Base-by-base conservation (phyloP, 768 basidiomycete genomes). In the Coprinellus aureogranulatus region DNA sequence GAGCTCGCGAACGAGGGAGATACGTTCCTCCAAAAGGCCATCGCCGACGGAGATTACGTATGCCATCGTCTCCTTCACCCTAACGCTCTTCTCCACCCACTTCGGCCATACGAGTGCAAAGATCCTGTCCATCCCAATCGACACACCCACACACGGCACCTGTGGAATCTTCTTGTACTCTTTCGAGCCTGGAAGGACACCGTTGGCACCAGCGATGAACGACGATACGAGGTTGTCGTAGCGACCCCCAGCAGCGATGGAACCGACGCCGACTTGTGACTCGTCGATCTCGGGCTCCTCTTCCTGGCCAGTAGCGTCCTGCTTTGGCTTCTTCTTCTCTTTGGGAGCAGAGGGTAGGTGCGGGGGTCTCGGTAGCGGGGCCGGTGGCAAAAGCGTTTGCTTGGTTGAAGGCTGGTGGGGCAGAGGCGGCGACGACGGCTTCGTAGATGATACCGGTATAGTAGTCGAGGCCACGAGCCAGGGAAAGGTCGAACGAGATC, bases 391-490 rank as follows among this genome's bases (percentile, higher is more conserved):
- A 67, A 1, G 81, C 81, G 62, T 83, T 78, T 50, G 83, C 74
- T 30, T 75, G 62, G 58, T 79, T 80, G 75, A 93, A 86, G 2
- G 86, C 87, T 0, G 96, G 95, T 1, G 96, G 94, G 0, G 95
- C 95, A 9, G 95, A 98, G 1, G 88, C 92, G 67, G 92, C 94
- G 40, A 94, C 91, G 60, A 91, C 84, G 42, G 93, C 97, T 73
- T 99, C 96, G 73, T 96, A 98, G 69, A 98, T 98, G 65, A 99
- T 88, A 18, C 97, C 97, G 1, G 96, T 99, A 74, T 99, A 98
- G 73, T 99, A 98, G 71, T 98, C 97, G 22, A 98, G 82, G 39
- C 96, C 96, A 30, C 96, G 89, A n/a, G 96, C 96, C 14, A 99
- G 85, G 2, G 94, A 97, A 62, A 98, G 82, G 72, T 99, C 96